Percentiles rank a stretch among this genome's conserved stretches.
These are phyloP conservation scores for Thelonectria blattea DNA, from an alignment of 2,329 filamentous ascomycete species.

Conservation along the genomic window DNA sequence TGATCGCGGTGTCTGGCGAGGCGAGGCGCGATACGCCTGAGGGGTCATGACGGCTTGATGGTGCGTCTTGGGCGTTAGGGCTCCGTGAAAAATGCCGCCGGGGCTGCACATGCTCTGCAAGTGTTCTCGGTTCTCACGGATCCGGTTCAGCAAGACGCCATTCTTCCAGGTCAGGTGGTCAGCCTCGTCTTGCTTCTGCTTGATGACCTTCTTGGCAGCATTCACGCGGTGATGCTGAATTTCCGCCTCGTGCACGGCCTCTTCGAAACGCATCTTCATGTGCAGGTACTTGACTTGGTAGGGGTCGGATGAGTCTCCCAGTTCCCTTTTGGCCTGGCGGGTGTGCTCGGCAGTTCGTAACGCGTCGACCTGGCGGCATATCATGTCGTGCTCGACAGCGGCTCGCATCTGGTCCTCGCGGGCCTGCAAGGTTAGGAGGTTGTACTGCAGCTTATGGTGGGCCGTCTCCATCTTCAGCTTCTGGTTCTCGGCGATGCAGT, in stretches of 20 bases:
- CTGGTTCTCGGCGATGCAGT: slow-evolving; percentile 61
- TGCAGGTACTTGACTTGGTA: slow-evolving; percentile 63
- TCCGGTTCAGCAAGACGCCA: slow-evolving; percentile 77
- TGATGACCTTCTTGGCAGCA: slow-evolving; percentile 78
- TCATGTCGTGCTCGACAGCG: slow-evolving; percentile 90
- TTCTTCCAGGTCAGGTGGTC: slow-evolving; percentile 76
- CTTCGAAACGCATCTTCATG: slow-evolving; percentile 70
- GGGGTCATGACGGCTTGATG: slow-evolving; percentile 47
- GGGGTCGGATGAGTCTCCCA: slow-evolving; percentile 58
- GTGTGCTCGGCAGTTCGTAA: slow-evolving; percentile 76
- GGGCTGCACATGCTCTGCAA: slow-evolving; percentile 80
- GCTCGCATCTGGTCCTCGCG: slow-evolving; percentile 85
- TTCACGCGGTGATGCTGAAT: slow-evolving; percentile 69
- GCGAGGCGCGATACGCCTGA: slow-evolving; percentile 53
- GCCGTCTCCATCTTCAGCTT: slow-evolving; percentile 80
- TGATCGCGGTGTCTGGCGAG: slow-evolving; percentile 57
- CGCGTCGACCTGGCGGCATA: slow-evolving; percentile 85
- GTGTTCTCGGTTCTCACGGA: slow-evolving; percentile 88
- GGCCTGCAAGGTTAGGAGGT: slow-evolving; percentile 81
- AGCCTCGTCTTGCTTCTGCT: slow-evolving; percentile 77
- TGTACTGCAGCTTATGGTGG: slow-evolving; percentile 90
- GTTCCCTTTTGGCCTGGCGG: slow-evolving; percentile 63
- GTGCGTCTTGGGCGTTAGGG: slow-evolving; percentile 64
- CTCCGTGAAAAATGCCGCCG: slow-evolving; percentile 68
- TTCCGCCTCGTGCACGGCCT: slow-evolving; percentile 69